These are phyloP conservation scores for Cladophialophora immunda DNA, from an alignment of 2,329 filamentous ascomycete species.

Conservation along the genomic window DNA sequence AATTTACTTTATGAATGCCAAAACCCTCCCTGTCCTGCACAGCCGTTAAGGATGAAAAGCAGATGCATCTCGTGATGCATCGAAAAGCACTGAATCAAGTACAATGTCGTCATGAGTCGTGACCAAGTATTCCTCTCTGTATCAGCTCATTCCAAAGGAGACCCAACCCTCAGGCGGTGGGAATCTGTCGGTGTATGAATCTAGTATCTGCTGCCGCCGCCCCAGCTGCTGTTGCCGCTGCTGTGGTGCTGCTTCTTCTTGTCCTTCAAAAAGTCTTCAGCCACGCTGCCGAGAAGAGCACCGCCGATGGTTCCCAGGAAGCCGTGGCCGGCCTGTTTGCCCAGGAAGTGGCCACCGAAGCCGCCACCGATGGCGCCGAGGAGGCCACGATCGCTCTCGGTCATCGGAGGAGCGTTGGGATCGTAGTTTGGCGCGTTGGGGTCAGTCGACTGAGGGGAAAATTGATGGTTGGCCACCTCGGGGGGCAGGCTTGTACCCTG, in stretches of 20 bases:
- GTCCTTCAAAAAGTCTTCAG: slow-evolving; percentile 63
- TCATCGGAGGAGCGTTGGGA: slow-evolving; percentile 51
- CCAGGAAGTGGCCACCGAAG: slow-evolving; percentile 64
- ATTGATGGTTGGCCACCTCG: slow-evolving; percentile 37
- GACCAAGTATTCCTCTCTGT: slow-evolving; percentile 10
- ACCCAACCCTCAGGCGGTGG: background rate
- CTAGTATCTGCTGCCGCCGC: slow-evolving; percentile 37
- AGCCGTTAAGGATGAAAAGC: background rate
- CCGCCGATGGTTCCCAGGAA: slow-evolving; percentile 62
- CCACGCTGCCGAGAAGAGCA: slow-evolving; percentile 47
- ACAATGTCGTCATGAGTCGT: slow-evolving; percentile 18
- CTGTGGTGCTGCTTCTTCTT: slow-evolving; percentile 48
- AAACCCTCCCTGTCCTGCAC: background rate
- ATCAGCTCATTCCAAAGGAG: slow-evolving; percentile 1
- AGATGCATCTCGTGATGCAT: background rate
- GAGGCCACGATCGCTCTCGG: slow-evolving; percentile 65
- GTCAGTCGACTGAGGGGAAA: slow-evolving; percentile 46
- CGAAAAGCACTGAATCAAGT: slow-evolving; percentile 5
- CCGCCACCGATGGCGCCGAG: slow-evolving; percentile 66
- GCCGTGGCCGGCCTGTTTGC: slow-evolving; percentile 65
- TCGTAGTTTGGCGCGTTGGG: slow-evolving; percentile 53
- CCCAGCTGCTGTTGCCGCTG: slow-evolving; percentile 37
- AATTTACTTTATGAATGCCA: background rate
- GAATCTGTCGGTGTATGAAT: background rate
- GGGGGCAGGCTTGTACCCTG: slow-evolving; percentile 20